These are phyloP conservation scores for Epichloe hybrida DNA, from an alignment of 2,329 filamentous ascomycete species.

Conservation along the genomic window DNA sequence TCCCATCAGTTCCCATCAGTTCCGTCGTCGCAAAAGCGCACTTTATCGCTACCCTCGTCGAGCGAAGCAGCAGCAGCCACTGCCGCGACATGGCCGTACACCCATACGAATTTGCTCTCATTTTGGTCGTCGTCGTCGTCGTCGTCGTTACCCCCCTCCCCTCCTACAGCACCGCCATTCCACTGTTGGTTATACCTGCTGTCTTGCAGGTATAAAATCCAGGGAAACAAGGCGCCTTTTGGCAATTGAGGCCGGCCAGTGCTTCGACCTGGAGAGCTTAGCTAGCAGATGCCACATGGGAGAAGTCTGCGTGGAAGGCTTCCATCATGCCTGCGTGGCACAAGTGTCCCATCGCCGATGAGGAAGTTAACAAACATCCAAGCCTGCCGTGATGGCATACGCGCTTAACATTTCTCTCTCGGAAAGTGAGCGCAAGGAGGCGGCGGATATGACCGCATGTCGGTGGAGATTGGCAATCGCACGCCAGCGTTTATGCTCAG, in stretches of 20 bases:
- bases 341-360: neutral
- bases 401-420: constrained; percentile 4
- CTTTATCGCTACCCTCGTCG: neutral
- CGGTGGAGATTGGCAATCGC: constrained; percentile 12
- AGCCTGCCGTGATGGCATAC: neutral
- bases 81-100: neutral
- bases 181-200: neutral
- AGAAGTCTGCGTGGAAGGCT: neutral
- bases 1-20: neutral
- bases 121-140: neutral
- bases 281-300: neutral
- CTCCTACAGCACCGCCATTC: neutral
- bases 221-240: neutral
- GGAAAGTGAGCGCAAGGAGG: neutral
- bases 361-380: neutral
- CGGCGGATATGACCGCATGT: constrained; percentile 2
- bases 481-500: constrained; percentile 6
- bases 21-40: neutral
- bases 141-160: neutral
- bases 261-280: neutral
- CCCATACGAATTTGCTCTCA: neutral
- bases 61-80: neutral
- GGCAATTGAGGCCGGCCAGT: neutral
- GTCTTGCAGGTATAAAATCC: too few relatives aligned
- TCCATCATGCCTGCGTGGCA: neutral